phyloP scores from a whole-genome alignment of 1,284 basidiomycete genomes.

The Puccinia sorghi region DNA sequence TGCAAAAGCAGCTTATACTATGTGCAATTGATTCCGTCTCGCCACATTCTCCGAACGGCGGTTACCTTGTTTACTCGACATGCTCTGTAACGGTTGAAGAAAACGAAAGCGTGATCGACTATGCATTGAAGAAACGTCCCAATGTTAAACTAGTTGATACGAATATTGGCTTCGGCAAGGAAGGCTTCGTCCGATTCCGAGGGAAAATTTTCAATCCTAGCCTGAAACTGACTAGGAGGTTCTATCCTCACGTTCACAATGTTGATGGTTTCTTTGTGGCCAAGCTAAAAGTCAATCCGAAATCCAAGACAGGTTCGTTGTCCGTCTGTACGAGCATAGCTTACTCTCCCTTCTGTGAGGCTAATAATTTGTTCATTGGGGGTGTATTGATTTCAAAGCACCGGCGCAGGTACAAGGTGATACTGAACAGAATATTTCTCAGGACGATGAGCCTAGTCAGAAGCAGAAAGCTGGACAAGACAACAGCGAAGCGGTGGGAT shows the following conservation, averaged over 20 bases:
- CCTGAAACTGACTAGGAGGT: constrained; percentile 78
- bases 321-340: background rate
- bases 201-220: constrained; percentile 83
- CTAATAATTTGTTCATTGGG: background rate
- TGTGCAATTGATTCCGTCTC: constrained; percentile 97
- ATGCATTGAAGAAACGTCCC: constrained; percentile 95
- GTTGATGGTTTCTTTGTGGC: constrained; percentile 99
- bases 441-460: constrained; percentile 49
- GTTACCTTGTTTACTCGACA: constrained; percentile 95
- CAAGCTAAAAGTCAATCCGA: constrained; percentile 89
- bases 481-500: constrained; percentile 38
- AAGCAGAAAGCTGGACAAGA: background rate
- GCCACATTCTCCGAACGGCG: constrained; percentile 84
- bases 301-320: constrained; percentile 63
- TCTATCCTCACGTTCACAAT: constrained; percentile 66
- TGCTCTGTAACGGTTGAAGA: constrained; percentile 98
- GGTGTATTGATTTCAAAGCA: constrained; percentile 12
- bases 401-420: background rate
- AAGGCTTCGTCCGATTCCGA: constrained; percentile 85
- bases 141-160: constrained; percentile 91
- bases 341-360: background rate
- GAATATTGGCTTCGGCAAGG: constrained; percentile 86
- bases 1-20: constrained; percentile 97
- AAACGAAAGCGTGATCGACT: constrained; percentile 97
- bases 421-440: constrained; percentile 35